Base-by-base conservation (phyloP, 140 eudicot species). In the Oenanthe javanica region DNA sequence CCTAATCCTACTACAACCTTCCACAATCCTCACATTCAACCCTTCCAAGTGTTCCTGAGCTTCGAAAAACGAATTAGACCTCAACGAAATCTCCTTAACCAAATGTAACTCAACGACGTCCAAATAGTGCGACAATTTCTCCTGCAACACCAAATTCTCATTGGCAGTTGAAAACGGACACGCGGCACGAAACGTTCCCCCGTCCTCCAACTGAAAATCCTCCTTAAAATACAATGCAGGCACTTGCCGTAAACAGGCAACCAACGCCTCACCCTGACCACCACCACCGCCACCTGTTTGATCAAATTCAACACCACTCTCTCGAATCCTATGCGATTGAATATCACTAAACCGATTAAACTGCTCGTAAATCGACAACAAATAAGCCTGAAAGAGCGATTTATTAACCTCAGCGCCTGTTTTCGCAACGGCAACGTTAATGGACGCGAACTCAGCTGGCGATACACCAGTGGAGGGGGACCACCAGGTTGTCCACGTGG, bases 221-320 rank as follows among this genome's bases (percentile, higher is more conserved):
- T 92, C 97, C 86, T 95, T 92, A 52, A 95, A 95, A 83, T 92
- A 95, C 88, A 95, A 84, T 9, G 99, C 90, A 0, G 99, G 99
- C 14, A 95, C 99, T 83, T 95, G 97, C 48, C 95, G 81, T 72
- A 95, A 87, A 76, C 99, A 95, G 48, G 97, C 97, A 4, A 91
- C 97, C 61, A 95, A 72, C 1, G 99, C 97, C 71, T 90, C 97
- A 38, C 98, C 97, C 50, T 80, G 63, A 13, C 88, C 84, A 47
- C 79, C 82, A n/a, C 61, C 61, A 13, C 88, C 84, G 36, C 80
- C 82, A n/a, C 61, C 61, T 12, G 40, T 61, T 13, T 80, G 2
- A 31, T 88, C 66, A 47, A 49, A 63, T 16, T 77, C 85, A 18
- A 69, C 72, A 1, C 72, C 83, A 1, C 75, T 87, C 52, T 87